Evolutionary conservation across 768 basidiomycete genomes (phyloP).

Genomic region (Piloderma croceum): DNA sequence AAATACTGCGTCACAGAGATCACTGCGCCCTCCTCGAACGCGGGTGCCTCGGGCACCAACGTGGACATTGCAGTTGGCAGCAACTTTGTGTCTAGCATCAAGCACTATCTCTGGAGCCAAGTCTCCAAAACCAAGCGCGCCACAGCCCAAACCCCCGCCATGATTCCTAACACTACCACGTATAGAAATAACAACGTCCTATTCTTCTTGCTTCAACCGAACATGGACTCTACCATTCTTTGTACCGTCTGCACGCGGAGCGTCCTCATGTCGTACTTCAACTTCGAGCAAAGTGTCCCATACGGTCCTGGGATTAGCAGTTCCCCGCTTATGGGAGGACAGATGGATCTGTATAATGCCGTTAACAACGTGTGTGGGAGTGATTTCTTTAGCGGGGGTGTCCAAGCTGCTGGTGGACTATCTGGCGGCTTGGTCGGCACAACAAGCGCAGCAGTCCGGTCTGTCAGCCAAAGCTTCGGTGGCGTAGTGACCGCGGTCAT

Average conservation of each 20-base stretch:
- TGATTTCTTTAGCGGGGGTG: slow-evolving; percentile 62
- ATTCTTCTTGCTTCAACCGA: slow-evolving; percentile 72
- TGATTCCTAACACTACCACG: slow-evolving; percentile 49
- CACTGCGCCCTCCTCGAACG: slow-evolving; percentile 25
- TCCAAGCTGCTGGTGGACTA: slow-evolving; percentile 63
- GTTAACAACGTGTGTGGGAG: slow-evolving; percentile 61
- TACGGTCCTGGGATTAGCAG: slow-evolving; percentile 71
- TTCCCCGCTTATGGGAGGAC: slow-evolving; percentile 61
- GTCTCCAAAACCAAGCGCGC: slow-evolving; percentile 15
- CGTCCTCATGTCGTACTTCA: slow-evolving; percentile 70
- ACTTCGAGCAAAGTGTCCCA: slow-evolving; percentile 62
- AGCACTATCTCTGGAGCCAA: slow-evolving; percentile 21
- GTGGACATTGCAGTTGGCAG: slow-evolving; percentile 8
- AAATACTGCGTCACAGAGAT: slow-evolving; percentile 63
- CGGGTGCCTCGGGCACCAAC: slow-evolving; percentile 10
- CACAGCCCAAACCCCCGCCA: slow-evolving; percentile 29
- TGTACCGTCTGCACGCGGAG: slow-evolving; percentile 82
- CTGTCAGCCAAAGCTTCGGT: slow-evolving; percentile 23
- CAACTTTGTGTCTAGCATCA: slow-evolving; percentile 13
- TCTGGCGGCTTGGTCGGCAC: slow-evolving; percentile 29
- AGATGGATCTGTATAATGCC: slow-evolving; percentile 58
- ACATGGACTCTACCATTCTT: slow-evolving; percentile 43
- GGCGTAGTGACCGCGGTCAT: slow-evolving; percentile 26
- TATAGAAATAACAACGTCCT: slow-evolving; percentile 58
- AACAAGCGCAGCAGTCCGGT: slow-evolving; percentile 26